Evolutionary conservation across 148 eudicot genomes (phyloP).

Genomic region (Limonium bicolor): DNA sequence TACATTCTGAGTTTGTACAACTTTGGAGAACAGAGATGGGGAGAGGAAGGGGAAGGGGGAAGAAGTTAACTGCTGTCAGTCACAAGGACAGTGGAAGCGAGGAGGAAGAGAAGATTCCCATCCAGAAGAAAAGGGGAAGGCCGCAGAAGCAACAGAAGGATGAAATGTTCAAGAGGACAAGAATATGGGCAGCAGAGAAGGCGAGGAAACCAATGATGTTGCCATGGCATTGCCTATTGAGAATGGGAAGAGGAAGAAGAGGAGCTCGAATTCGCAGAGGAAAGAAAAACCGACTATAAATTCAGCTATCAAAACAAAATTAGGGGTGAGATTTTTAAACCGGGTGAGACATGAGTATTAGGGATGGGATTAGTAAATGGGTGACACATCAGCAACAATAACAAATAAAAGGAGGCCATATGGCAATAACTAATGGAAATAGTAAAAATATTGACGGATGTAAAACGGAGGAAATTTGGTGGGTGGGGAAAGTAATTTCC

Average conservation of each 20-base stretch:
- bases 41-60: slow-evolving; percentile 70
- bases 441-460: too few relatives aligned
- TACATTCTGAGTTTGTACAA: too few relatives aligned
- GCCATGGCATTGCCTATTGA: background rate
- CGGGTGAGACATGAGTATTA: too few relatives aligned
- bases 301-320: too few relatives aligned
- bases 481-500: too few relatives aligned
- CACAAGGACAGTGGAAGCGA: slow-evolving; percentile 62
- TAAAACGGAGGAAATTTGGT: too few relatives aligned
- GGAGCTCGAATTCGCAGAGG: slow-evolving; percentile 1
- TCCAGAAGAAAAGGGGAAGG: slow-evolving; percentile 81
- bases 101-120: slow-evolving; percentile 76
- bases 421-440: too few relatives aligned
- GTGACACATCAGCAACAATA: too few relatives aligned
- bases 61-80: slow-evolving; percentile 35
- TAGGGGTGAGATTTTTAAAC: too few relatives aligned
- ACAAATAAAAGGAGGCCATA: too few relatives aligned
- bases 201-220: background rate
- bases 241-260: slow-evolving; percentile 8
- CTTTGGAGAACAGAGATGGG: too few relatives aligned
- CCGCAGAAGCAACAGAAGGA: slow-evolving; percentile 53
- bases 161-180: slow-evolving; percentile 11
- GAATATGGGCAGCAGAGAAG: background rate
- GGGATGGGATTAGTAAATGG: too few relatives aligned
- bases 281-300: slow-evolving; percentile 4